phyloP scores from a whole-genome alignment of 192 early-diverging fungal genomes.

The Coemansia sp. region DNA sequence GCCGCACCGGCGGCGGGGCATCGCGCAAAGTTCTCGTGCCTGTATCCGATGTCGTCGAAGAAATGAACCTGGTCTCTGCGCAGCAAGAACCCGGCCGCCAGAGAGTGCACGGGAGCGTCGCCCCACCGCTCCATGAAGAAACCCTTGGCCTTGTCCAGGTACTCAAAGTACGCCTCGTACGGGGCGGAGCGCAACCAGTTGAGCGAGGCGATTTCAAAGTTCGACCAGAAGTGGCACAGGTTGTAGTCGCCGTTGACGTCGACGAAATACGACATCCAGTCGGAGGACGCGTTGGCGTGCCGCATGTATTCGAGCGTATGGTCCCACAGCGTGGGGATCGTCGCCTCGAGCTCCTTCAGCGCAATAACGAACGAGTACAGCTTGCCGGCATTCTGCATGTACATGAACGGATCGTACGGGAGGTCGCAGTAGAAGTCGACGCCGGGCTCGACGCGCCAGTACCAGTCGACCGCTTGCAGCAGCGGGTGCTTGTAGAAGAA shows the following conservation, averaged over 20 bases:
- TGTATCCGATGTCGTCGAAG: constrained; percentile 76
- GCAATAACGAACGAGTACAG: constrained; percentile 70
- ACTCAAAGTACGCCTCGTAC: constrained; percentile 67
- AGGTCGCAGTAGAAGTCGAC: constrained; percentile 83
- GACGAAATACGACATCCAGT: constrained; percentile 49
- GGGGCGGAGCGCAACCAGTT: constrained; percentile 60
- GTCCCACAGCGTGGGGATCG: constrained; percentile 62
- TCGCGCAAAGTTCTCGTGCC: constrained; percentile 48
- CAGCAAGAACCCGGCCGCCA: constrained; percentile 63
- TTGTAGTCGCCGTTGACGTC: constrained; percentile 57
- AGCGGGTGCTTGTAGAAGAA: constrained; percentile 70
- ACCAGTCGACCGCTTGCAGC: constrained; percentile 72
- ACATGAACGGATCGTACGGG: constrained; percentile 81
- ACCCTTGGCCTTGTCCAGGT: constrained; percentile 66
- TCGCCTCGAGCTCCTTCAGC: constrained; percentile 56
- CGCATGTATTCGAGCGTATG: constrained; percentile 47
- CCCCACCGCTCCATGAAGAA: constrained; percentile 85
- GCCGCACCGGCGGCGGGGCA: constrained; percentile 14
- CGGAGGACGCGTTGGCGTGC: constrained; percentile 26
- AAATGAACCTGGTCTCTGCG: constrained; percentile 63
- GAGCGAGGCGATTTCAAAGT: constrained; percentile 78
- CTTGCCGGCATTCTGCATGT: constrained; percentile 73
- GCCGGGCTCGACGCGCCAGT: constrained; percentile 88
- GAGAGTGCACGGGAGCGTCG: constrained; percentile 76
- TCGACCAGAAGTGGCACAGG: constrained; percentile 79